Conservation (phyloP, 2,329 filamentous ascomycete genomes). For the Fusarium oxysporum region DNA sequence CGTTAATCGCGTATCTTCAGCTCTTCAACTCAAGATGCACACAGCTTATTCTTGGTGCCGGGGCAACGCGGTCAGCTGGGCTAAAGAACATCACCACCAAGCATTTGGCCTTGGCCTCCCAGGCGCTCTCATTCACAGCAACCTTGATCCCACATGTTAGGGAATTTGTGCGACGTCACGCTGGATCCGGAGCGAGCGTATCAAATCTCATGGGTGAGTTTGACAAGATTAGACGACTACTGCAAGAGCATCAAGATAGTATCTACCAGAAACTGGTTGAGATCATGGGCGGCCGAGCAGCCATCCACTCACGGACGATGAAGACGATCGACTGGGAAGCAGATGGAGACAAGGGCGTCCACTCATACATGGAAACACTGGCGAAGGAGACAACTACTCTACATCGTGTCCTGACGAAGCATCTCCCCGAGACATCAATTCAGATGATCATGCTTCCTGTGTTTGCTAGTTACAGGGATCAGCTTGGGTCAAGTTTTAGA, state of each 20-base stretch:
- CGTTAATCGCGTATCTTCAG: conserved; percentile 86
- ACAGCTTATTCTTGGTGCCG: conserved; percentile 95
- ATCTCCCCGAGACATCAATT: conserved; percentile 81
- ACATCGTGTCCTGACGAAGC: conserved; percentile 84
- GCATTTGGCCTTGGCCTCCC: conserved; percentile 90
- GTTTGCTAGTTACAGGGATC: conserved; percentile 83
- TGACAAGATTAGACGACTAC: conserved; percentile 84
- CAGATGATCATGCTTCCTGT: conserved; percentile 88
- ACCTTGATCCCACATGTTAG: conserved; percentile 89
- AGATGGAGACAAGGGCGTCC: conserved; percentile 57
- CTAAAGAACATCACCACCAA: conserved; percentile 97
- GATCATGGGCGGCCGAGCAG: conserved; percentile 85
- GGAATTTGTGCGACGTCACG: conserved; percentile 88
- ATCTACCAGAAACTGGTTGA: conserved; percentile 95
- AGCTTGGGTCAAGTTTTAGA: conserved; percentile 78
- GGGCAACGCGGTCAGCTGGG: conserved; percentile 87
- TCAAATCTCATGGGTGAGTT: conserved; percentile 81
- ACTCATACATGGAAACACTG: conserved; percentile 86
- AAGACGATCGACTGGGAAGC: conserved; percentile 80
- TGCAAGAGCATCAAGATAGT: conserved; percentile 89
- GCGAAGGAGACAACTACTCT: conserved; percentile 87
- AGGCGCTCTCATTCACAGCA: conserved; percentile 88
- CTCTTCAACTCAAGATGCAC: conserved; percentile 96
- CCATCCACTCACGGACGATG: conserved; percentile 79
- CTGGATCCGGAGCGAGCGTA: conserved; percentile 62